Evolutionary conservation across 176 grass and related monocot genomes (phyloP).

Genomic region (Musa itinerans): DNA sequence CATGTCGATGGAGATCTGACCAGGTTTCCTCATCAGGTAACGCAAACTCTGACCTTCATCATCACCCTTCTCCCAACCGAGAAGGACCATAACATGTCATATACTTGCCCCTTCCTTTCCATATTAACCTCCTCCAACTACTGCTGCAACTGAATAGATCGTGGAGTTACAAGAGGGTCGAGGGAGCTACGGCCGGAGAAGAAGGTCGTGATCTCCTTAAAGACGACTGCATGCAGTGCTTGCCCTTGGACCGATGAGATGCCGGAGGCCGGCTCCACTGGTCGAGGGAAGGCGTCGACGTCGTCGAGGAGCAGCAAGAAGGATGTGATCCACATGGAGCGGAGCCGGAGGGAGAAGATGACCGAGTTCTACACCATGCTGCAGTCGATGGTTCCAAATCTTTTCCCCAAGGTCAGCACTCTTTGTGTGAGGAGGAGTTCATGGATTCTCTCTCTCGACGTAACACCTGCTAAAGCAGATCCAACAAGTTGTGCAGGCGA

Average conservation of each 20-base stretch:
- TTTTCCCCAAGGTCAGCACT: slow-evolving; percentile 34
- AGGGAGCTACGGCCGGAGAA: background rate
- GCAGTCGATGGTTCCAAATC: slow-evolving; percentile 37
- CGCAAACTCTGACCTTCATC: background rate
- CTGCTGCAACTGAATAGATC: background rate
- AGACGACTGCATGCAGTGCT: background rate
- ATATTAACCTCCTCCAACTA: background rate
- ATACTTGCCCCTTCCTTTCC: background rate
- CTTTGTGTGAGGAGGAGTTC: background rate
- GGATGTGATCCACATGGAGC: slow-evolving; percentile 24
- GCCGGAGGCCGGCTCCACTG: background rate
- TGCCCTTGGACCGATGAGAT: background rate
- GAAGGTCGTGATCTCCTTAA: background rate
- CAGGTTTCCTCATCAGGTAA: background rate
- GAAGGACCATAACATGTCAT: background rate
- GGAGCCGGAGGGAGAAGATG: slow-evolving; percentile 32
- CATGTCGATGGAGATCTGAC: background rate
- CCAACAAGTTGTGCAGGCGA: slow-evolving; percentile 10
- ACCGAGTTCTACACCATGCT: slow-evolving; percentile 26
- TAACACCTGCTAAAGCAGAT: background rate
- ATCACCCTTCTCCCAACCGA: background rate
- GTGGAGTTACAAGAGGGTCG: background rate
- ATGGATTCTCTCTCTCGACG: background rate
- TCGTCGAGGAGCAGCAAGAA: background rate
- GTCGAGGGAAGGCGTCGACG: background rate